Evolutionary conservation across 1,284 basidiomycete genomes (phyloP).

Genomic region (Mycena citricolor): DNA sequence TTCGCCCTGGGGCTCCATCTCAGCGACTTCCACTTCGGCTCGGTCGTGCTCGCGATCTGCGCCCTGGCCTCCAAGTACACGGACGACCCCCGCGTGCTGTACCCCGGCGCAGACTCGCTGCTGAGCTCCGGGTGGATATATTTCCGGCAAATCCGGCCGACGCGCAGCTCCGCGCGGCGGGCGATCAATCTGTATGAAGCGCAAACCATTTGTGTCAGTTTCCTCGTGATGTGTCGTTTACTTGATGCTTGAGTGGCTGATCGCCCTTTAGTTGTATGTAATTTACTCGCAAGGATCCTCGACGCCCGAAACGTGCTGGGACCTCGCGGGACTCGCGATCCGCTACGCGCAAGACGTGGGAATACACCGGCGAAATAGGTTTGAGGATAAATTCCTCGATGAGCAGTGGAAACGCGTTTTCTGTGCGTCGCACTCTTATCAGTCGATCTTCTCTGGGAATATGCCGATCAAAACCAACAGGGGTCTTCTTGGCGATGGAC

Average conservation of each 20-base stretch:
- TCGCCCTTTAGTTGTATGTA: slow-evolving; percentile 1
- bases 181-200: slow-evolving; percentile 15
- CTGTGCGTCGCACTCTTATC: slow-evolving; percentile 37
- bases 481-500: slow-evolving; percentile 51
- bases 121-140: slow-evolving; percentile 21
- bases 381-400: slow-evolving; percentile 36
- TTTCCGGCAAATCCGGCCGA: slow-evolving; percentile 9
- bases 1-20: slow-evolving; percentile 19
- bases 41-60: slow-evolving; percentile 16
- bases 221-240: background rate
- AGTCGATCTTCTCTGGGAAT: background rate
- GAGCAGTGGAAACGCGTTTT: slow-evolving; percentile 73
- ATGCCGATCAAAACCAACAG: background rate
- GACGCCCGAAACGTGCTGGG: slow-evolving; percentile 15
- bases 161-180: background rate
- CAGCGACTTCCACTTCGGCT: slow-evolving; percentile 14
- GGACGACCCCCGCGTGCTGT: slow-evolving; percentile 19
- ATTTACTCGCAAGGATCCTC: slow-evolving; percentile 14
- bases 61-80: slow-evolving; percentile 18
- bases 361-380: slow-evolving; percentile 11
- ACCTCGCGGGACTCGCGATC: slow-evolving; percentile 6
- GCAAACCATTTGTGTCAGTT: slow-evolving; percentile 17
- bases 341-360: slow-evolving; percentile 17
- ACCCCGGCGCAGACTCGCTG: slow-evolving; percentile 12
- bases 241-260: background rate